phyloP scores from a whole-genome alignment of 108 stramenopile species.

The Fistulifera solaris region DNA sequence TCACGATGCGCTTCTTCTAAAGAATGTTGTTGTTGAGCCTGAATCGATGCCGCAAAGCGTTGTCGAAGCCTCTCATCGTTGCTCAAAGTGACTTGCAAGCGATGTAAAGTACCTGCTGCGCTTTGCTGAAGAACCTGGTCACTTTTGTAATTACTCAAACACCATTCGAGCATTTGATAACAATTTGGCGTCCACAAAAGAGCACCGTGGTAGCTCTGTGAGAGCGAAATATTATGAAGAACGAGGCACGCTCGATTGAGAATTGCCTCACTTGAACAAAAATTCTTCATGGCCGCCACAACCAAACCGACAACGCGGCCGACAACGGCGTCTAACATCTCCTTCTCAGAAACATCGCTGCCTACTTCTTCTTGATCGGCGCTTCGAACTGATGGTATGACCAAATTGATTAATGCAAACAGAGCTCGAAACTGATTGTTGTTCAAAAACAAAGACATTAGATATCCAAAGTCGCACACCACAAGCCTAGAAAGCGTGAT shows the following conservation, averaged over 20 bases:
- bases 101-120: slow-evolving; percentile 70
- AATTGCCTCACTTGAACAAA: slow-evolving; percentile 81
- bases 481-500: no score
- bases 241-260: slow-evolving; percentile 88
- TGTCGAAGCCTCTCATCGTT: slow-evolving; percentile 22
- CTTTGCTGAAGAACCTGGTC: slow-evolving; percentile 83
- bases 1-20: slow-evolving; percentile 27
- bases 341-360: slow-evolving; percentile 40
- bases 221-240: slow-evolving; percentile 84
- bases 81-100: slow-evolving; percentile 50
- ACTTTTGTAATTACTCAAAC: slow-evolving; percentile 65
- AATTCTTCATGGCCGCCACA: slow-evolving; percentile 79
- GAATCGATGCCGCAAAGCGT: slow-evolving; percentile 27
- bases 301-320: slow-evolving; percentile 66
- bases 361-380: slow-evolving; percentile 3
- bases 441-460: no score
- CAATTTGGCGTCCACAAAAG: slow-evolving; percentile 80
- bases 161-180: slow-evolving; percentile 84
- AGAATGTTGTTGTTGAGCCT: slow-evolving; percentile 28
- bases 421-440: slow-evolving; percentile 61
- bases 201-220: slow-evolving; percentile 57
- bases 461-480: no score
- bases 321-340: slow-evolving; percentile 69
- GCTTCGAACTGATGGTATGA: slow-evolving; percentile 43
- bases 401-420: slow-evolving; percentile 90